These are phyloP conservation scores for Choiromyces venosus DNA, from an alignment of 495 filamentous ascomycete species.

Conservation along the genomic window DNA sequence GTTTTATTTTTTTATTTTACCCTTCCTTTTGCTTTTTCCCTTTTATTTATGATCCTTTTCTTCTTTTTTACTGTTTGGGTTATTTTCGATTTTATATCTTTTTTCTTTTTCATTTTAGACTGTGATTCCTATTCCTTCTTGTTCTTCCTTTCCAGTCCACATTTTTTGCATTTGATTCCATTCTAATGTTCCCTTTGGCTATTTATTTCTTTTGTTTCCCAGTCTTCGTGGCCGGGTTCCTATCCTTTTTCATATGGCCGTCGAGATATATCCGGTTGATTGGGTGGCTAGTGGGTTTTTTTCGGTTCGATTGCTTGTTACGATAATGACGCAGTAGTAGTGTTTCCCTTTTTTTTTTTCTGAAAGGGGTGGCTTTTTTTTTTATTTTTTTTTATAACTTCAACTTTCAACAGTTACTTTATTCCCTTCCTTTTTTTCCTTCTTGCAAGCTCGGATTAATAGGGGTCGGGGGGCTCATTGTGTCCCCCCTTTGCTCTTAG, in stretches of 20 bases:
- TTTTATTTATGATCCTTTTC: constrained; percentile 24
- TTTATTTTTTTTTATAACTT: constrained; percentile 14
- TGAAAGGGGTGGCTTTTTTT: constrained; percentile 31
- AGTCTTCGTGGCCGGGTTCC: constrained; percentile 8
- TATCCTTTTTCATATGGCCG: constrained; percentile 6
- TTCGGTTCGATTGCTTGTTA: constrained; percentile 2
- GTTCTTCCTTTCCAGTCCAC: constrained; percentile 21
- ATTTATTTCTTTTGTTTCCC: constrained; percentile 18
- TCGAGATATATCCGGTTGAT: background rate
- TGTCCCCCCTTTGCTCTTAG: background rate
- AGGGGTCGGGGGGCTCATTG: no score
- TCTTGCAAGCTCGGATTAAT: background rate
- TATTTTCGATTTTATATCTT: constrained; percentile 35
- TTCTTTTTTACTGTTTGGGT: constrained; percentile 20
- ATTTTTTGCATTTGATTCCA: constrained; percentile 11
- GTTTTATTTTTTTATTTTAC: constrained; percentile 15
- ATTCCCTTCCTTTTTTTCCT: no score
- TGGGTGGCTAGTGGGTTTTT: constrained; percentile 12
- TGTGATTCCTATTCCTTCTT: constrained; percentile 34
- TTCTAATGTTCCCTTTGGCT: constrained; percentile 13
- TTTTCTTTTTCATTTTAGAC: constrained; percentile 27
- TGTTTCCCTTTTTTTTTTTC: constrained; percentile 10
- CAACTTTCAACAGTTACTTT: background rate
- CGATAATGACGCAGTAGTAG: constrained; percentile 10
- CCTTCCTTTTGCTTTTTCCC: constrained; percentile 42